Conservation (phyloP, 306 rosid species). For the Citrullus mucosospermus region DNA sequence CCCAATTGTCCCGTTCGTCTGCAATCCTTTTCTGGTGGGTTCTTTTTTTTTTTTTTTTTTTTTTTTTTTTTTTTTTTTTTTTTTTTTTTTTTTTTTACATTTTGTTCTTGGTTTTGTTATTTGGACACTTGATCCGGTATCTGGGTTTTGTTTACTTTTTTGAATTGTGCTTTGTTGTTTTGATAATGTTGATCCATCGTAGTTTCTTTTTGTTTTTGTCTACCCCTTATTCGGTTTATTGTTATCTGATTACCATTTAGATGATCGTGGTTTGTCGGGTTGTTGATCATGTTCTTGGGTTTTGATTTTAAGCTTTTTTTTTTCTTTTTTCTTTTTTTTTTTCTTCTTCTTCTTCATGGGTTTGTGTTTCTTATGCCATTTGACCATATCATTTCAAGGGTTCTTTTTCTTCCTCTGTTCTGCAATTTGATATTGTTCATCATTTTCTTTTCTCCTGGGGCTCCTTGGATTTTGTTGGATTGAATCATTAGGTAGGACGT, state of each 20-base stretch:
- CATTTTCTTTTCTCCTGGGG: not conserved
- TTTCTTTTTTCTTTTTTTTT: too few relatives aligned
- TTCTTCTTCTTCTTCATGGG: not conserved
- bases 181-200: not conserved
- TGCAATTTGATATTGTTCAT: not conserved
- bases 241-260: not conserved
- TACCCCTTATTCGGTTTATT: not conserved
- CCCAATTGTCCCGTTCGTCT: not conserved
- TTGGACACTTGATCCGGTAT: not conserved
- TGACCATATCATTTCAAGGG: not conserved
- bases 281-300: not conserved
- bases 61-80: not conserved
- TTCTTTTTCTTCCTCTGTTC: not conserved
- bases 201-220: not conserved
- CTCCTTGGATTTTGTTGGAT: not conserved
- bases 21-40: not conserved
- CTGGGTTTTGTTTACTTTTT: not conserved
- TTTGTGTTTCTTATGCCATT: not conserved
- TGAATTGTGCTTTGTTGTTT: not conserved
- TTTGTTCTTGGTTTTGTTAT: not conserved
- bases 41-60: not conserved
- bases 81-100: not conserved
- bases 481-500: not conserved
- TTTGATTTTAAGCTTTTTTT: not conserved
- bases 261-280: not conserved